Percentiles rank a stretch among this genome's conserved stretches.
phyloP scores from a whole-genome alignment of 345 rosid species.

The Populus deltoides region DNA sequence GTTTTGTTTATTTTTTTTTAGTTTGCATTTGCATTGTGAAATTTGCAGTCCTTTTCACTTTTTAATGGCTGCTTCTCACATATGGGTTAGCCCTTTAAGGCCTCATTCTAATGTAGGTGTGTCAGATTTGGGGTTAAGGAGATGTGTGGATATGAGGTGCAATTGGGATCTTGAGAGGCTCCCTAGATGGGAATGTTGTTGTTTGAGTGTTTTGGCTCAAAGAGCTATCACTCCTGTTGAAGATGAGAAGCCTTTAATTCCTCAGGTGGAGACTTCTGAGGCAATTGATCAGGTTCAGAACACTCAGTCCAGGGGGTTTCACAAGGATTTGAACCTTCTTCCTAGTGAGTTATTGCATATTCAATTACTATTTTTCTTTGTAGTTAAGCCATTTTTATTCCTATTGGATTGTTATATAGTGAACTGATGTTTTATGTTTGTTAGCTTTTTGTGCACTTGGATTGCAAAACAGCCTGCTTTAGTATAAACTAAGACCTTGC shows the following conservation, averaged over 20 bases:
- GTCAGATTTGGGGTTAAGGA: constrained; percentile 31
- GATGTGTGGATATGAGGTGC: constrained; percentile 36
- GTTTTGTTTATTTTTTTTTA: neutral
- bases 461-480: neutral
- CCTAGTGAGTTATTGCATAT: constrained; percentile 60
- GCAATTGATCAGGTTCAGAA: constrained; percentile 37
- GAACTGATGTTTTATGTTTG: neutral
- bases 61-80: constrained; percentile 52
- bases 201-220: constrained; percentile 37
- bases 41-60: constrained; percentile 4
- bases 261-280: constrained; percentile 44
- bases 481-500: neutral
- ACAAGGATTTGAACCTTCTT: constrained; percentile 75
- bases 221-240: constrained; percentile 56
- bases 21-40: constrained; percentile 9
- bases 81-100: constrained; percentile 50
- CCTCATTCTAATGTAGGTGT: constrained; percentile 31
- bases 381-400: neutral
- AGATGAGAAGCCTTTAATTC: constrained; percentile 49
- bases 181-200: constrained; percentile 46
- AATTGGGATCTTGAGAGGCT: constrained; percentile 17
- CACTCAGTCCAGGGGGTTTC: constrained; percentile 36
- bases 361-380: constrained; percentile 1
- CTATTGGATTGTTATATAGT: constrained; percentile 4
- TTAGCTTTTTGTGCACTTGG: neutral